phyloP scores from a whole-genome alignment of 2,329 filamentous ascomycete species.

The Calcarisporium arbuscula region DNA sequence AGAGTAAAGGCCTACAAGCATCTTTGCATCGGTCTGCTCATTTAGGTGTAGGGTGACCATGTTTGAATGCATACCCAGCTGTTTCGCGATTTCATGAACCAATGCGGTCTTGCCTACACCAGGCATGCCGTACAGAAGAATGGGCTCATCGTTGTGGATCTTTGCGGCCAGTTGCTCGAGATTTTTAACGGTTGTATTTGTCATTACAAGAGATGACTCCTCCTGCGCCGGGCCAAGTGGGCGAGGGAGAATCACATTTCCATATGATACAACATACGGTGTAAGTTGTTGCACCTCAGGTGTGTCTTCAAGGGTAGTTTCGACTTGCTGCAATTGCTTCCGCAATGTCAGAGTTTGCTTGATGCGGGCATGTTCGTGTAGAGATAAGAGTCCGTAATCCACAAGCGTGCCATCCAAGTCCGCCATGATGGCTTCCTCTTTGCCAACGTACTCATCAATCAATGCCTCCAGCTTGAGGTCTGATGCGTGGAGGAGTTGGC shows the following conservation, averaged over 20 bases:
- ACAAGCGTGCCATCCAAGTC: constrained; percentile 69
- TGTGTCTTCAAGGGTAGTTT: constrained; percentile 7
- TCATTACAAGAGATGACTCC: constrained; percentile 55
- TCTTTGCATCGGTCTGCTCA: constrained; percentile 96
- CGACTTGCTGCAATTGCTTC: constrained; percentile 25
- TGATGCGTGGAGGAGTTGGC: constrained; percentile 69
- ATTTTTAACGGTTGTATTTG: constrained; percentile 67
- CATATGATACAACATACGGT: constrained; percentile 57
- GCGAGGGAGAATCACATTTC: constrained; percentile 60
- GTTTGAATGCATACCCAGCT: constrained; percentile 68
- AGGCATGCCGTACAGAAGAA: constrained; percentile 75
- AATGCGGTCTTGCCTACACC: constrained; percentile 89
- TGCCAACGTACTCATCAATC: constrained; percentile 57
- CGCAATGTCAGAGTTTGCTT: constrained; percentile 38
- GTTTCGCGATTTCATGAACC: constrained; percentile 72
- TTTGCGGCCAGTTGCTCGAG: constrained; percentile 61
- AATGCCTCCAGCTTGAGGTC: constrained; percentile 73
- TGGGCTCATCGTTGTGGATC: constrained; percentile 61
- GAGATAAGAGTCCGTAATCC: constrained; percentile 69
- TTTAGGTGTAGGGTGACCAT: constrained; percentile 96
- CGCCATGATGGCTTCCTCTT: constrained; percentile 54
- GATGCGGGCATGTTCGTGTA: constrained; percentile 51
- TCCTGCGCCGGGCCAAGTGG: constrained; percentile 42
- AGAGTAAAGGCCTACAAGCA: constrained; percentile 89
- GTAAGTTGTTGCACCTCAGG: constrained; percentile 42